Conservation (phyloP, 306 rosid species). For the Oxytropis ochrocephala region DNA sequence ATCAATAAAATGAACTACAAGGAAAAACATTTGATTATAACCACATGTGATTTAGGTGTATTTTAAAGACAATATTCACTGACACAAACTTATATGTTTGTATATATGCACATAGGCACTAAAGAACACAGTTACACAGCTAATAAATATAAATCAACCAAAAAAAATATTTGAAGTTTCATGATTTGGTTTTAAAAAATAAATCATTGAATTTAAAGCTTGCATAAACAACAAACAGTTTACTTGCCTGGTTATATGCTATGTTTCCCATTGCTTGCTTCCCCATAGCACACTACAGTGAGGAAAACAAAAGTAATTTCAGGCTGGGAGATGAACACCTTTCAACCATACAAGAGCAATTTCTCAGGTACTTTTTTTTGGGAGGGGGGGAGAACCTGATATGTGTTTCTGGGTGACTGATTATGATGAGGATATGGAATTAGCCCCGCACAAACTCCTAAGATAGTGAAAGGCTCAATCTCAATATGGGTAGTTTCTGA, state of each 20-base stretch:
- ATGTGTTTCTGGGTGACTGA: constrained; percentile 97
- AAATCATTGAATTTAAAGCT: background rate
- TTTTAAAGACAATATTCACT: background rate
- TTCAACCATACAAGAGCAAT: background rate
- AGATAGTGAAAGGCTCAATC: constrained; percentile 90
- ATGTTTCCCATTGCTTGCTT: constrained; percentile 99
- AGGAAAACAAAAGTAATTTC: constrained; percentile 15
- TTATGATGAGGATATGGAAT: constrained; percentile 99
- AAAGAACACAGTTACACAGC: background rate
- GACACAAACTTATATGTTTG: background rate
- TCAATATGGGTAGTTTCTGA: constrained; percentile 72
- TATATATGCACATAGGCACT: background rate
- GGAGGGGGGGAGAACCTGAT: constrained; percentile 50
- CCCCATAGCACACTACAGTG: constrained; percentile 87
- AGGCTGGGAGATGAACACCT: background rate
- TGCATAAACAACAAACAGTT: constrained; percentile 2
- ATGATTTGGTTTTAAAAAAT: background rate
- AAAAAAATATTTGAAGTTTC: background rate
- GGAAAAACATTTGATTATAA: background rate
- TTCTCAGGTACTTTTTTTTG: background rate
- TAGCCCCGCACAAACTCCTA: constrained; percentile 87
- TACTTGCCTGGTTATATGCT: constrained; percentile 80
- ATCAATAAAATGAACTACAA: background rate
- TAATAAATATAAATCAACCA: background rate
- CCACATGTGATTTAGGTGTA: background rate